phyloP scores from a whole-genome alignment of 495 filamentous ascomycete species.

The Penicillium dipodomyicola region DNA sequence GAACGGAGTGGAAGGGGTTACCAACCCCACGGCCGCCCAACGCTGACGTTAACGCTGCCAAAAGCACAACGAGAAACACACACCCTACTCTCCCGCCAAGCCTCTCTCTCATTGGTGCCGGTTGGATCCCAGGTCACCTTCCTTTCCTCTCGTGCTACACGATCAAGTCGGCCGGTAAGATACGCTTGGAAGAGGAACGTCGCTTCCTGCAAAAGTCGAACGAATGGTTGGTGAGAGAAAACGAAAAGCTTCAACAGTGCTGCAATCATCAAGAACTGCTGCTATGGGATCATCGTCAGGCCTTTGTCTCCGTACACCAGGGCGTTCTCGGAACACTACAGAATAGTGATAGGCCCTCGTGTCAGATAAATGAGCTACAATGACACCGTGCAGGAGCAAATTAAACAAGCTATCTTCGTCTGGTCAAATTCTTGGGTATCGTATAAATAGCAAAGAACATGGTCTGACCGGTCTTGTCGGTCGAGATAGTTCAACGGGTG shows the following conservation, averaged over 20 bases:
- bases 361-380: neutral
- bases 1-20: too few species aligned
- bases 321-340: slow-evolving; percentile 3
- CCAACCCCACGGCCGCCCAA: too few species aligned
- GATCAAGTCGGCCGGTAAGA: slow-evolving; percentile 5
- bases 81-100: too few species aligned
- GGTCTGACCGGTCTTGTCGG: neutral
- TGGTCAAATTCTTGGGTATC: neutral
- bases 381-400: neutral
- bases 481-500: neutral
- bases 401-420: neutral
- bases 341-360: neutral
- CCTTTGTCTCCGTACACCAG: slow-evolving; percentile 1
- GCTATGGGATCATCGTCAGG: slow-evolving; percentile 3
- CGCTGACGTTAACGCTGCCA: too few species aligned
- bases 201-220: neutral
- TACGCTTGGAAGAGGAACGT: slow-evolving; percentile 7
- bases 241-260: neutral
- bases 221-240: neutral
- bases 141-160: too few species aligned
- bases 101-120: too few species aligned
- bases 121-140: too few species aligned
- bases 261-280: slow-evolving; percentile 6
- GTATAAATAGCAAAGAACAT: neutral
- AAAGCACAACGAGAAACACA: too few species aligned